A percentile compares a stretch with the other conserved stretches of the same genome.
Conservation (phyloP, 345 rosid species). For the Syzygium aromaticum region DNA sequence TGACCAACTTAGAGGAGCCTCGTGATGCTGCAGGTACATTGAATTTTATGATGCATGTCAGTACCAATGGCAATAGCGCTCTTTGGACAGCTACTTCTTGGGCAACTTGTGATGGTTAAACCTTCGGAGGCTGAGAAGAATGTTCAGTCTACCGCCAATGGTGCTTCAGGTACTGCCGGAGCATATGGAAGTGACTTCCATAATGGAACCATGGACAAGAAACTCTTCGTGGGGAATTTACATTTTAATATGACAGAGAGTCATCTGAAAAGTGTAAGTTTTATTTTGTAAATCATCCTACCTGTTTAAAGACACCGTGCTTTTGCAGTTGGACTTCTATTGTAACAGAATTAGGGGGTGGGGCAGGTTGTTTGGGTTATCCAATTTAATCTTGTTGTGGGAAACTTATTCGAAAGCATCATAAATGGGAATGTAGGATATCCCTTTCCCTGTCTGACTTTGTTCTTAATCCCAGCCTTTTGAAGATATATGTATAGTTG, state of each 20-base stretch:
- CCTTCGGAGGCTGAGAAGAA: slow-evolving; percentile 98
- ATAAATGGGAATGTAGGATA: neutral
- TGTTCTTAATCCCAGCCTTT: neutral
- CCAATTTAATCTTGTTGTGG: neutral
- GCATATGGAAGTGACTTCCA: slow-evolving; percentile 34
- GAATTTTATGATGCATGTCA: slow-evolving; percentile 88
- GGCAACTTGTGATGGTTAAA: slow-evolving; percentile 96
- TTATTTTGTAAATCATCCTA: neutral
- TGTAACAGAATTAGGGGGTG: neutral
- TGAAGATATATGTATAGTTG: neutral
- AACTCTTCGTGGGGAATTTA: slow-evolving; percentile 81
- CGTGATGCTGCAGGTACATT: slow-evolving; percentile 62
- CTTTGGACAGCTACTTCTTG: slow-evolving; percentile 75
- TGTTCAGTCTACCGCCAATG: slow-evolving; percentile 58
- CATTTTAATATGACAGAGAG: slow-evolving; percentile 84
- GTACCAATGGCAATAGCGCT: slow-evolving; percentile 94
- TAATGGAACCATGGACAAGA: slow-evolving; percentile 64
- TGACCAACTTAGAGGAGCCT: slow-evolving; percentile 24
- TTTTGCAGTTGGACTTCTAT: neutral
- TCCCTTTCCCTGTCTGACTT: neutral
- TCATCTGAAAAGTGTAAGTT: slow-evolving; percentile 77
- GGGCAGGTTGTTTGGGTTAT: neutral
- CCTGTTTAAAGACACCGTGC: neutral
- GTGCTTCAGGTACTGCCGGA: slow-evolving; percentile 40
- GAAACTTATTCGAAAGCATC: neutral